These are phyloP conservation scores for Sequoiadendron giganteum DNA, from an alignment of 75 land plant species.

Conservation along the genomic window DNA sequence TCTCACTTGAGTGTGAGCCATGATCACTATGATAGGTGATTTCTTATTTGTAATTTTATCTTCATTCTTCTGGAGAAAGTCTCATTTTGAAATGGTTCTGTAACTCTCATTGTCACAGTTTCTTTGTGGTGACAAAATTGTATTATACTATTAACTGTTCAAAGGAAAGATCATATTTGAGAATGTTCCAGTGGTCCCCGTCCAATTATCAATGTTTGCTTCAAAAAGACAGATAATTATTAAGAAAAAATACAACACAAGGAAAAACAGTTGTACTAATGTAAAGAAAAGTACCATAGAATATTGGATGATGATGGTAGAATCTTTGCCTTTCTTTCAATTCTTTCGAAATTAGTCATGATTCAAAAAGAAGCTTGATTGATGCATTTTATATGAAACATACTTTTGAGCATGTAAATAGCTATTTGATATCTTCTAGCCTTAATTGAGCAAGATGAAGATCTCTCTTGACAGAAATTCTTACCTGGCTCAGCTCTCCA, in stretches of 20 bases:
- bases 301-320: background rate
- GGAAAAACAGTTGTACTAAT: background rate
- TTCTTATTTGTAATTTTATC: background rate
- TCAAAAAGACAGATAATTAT: background rate
- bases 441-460: background rate
- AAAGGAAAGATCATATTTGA: background rate
- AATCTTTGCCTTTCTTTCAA: background rate
- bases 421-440: background rate
- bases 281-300: background rate
- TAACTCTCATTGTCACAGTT: background rate
- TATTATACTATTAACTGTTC: background rate
- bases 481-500: background rate
- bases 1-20: slow-evolving; percentile 13
- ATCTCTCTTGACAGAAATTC: background rate
- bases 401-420: background rate
- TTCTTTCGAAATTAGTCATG: background rate
- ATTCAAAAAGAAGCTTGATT: background rate
- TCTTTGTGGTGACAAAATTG: background rate
- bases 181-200: background rate
- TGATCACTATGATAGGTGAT: background rate
- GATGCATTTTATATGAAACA: background rate
- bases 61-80: background rate
- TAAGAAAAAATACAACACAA: background rate
- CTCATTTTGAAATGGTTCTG: background rate
- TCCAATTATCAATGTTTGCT: background rate